These are phyloP conservation scores for Angomonas ambiguus DNA, from an alignment of 208 protist genomes.

Conservation along the genomic window DNA sequence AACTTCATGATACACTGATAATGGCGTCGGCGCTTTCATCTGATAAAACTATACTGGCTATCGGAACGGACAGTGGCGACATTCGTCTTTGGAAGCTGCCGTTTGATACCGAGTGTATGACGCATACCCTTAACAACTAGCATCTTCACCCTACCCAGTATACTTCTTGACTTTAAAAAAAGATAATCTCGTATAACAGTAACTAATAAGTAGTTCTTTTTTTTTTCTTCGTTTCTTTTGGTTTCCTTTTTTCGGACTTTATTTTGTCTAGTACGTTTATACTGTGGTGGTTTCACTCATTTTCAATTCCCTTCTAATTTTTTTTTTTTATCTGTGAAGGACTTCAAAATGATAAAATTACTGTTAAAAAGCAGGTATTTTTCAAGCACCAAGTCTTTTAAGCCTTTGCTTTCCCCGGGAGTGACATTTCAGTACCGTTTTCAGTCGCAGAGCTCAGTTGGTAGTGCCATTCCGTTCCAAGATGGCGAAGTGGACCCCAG, in stretches of 20 bases:
- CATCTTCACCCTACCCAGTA: neutral
- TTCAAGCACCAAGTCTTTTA: neutral
- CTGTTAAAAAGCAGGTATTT: neutral
- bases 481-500: slow-evolving; percentile 75
- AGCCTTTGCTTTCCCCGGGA: neutral
- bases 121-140: neutral
- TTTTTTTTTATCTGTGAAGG: neutral
- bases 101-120: slow-evolving; percentile 50
- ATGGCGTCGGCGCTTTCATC: slow-evolving; percentile 69
- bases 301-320: neutral
- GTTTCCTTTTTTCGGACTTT: neutral
- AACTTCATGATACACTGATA: slow-evolving; percentile 70
- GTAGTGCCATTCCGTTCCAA: slow-evolving; percentile 39
- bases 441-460: slow-evolving; percentile 68
- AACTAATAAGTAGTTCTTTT: slow-evolving; percentile 2
- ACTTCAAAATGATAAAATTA: neutral
- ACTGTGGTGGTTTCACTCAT: too few species aligned
- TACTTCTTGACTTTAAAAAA: neutral
- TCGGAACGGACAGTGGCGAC: slow-evolving; percentile 68
- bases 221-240: slow-evolving; percentile 5
- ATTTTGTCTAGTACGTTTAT: neutral
- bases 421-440: slow-evolving; percentile 17
- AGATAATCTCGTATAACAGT: neutral
- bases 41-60: slow-evolving; percentile 43
- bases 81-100: slow-evolving; percentile 72